phyloP scores from a whole-genome alignment of 2,329 filamentous ascomycete species.

The Chaetomiaceae sp. region DNA sequence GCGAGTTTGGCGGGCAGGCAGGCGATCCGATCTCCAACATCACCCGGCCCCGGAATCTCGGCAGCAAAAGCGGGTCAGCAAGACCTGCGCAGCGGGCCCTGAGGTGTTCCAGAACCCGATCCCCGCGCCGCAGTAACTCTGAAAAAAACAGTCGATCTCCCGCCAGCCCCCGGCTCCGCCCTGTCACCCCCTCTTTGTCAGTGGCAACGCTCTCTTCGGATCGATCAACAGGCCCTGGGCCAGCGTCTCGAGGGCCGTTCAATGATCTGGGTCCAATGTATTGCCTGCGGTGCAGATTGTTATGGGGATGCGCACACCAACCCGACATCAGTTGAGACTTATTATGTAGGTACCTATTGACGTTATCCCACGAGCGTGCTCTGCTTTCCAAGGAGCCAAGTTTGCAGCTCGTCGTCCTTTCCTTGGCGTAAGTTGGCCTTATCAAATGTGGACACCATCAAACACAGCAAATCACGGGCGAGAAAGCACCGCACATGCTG shows the following conservation, averaged over 20 bases:
- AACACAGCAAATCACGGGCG: background rate
- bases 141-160: background rate
- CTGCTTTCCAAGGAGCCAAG: too few species aligned
- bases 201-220: background rate
- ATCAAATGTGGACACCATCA: background rate
- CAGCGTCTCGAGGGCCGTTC: background rate
- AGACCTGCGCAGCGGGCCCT: background rate
- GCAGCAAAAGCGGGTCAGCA: constrained; percentile 6
- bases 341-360: too few species aligned
- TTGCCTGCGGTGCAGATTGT: too few species aligned
- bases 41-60: constrained; percentile 8
- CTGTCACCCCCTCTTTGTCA: background rate
- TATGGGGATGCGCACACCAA: too few species aligned
- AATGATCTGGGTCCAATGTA: too few species aligned
- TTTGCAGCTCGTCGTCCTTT: too few species aligned
- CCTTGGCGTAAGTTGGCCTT: too few species aligned
- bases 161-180: background rate
- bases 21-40: background rate
- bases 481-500: background rate
- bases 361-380: too few species aligned
- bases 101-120: constrained; percentile 1
- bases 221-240: background rate
- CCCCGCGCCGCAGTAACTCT: background rate
- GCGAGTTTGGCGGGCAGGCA: background rate
- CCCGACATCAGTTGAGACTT: too few species aligned